Base-by-base conservation (phyloP, 2,329 filamentous ascomycete species). In the Nemania sp. region DNA sequence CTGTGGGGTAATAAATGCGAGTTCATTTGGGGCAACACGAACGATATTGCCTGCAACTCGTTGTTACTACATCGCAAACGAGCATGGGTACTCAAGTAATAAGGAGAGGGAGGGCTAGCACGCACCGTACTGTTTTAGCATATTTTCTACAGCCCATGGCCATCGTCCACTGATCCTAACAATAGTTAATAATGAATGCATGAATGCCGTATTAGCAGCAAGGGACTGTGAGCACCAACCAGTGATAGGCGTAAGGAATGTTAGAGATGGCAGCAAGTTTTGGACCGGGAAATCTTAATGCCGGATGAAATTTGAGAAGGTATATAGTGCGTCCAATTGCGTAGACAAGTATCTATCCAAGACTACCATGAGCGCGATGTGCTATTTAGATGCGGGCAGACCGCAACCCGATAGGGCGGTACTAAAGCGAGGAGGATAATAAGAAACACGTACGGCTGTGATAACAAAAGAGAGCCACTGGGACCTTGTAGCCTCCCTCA, bases 241-340 rank as follows among this genome's bases (percentile, higher is more conserved):
- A 71, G 22, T 67, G 45, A 27, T 69, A 71, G 7, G 69, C 69
- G 32, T 62, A 71, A 20, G 35, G 53, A 1, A 67, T 35, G 29
- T 73, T 66, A 1, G 69, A 71, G 1, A 70, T 32, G 1, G 69
- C 69, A 0, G 71, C 69, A 27, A 73, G 32, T 24, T 66, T 70
- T 1, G 71, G 69, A 15, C 71, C 69, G 4, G 71, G 67, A 24
- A 70, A 70, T 20, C 58, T 66, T 1, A 69, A 58, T 1, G 63
- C 62, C 5, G 69, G 71, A 56, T 73, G 71, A 26, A 73, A 70
- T 2, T 64, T 47, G 15, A 73, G 63, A 10, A 64, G 57, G 24
- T 71, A 73, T 3, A 67, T 55, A 41, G 32, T 32, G 4, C 70
- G 65, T 11, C 54, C 26, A 2, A 53, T 24, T 13, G 60, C 54